Evolutionary conservation across 2,329 filamentous ascomycete species (phyloP).

Genomic region (Colletotrichum limetticola): DNA sequence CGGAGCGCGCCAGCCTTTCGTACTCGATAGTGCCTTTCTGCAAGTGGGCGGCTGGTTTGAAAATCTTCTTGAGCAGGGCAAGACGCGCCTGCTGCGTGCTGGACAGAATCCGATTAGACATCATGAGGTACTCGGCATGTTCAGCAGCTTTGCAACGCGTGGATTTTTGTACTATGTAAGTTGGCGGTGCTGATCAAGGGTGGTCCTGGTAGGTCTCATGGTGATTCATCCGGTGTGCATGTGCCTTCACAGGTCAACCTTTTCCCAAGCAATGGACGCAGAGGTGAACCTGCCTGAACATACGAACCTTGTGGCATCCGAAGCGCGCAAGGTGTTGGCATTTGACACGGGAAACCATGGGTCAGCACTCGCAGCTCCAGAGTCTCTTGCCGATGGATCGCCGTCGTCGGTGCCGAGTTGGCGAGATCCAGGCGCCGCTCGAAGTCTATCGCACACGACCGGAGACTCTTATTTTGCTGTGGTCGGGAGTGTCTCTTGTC

Average conservation of each 20-base stretch:
- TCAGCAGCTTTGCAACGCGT: neutral
- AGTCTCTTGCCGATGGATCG: neutral
- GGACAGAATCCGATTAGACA: neutral
- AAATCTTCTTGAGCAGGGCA: slow-evolving; percentile 21
- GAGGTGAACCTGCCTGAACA: neutral
- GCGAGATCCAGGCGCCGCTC: neutral
- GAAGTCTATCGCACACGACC: neutral
- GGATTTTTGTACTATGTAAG: neutral
- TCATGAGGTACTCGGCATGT: neutral
- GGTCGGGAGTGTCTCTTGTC: neutral
- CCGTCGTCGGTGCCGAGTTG: slow-evolving; percentile 9
- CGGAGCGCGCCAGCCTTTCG: slow-evolving; percentile 33
- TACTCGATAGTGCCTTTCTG: slow-evolving; percentile 35
- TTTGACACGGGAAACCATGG: neutral
- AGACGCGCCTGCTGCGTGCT: slow-evolving; percentile 11
- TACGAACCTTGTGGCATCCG: neutral
- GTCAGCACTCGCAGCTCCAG: neutral
- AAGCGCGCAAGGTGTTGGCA: neutral
- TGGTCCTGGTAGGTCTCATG: neutral
- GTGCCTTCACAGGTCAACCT: neutral
- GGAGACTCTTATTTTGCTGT: neutral
- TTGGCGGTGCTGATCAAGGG: neutral
- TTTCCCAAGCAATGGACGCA: neutral
- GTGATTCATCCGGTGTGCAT: neutral
- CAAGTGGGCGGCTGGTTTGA: slow-evolving; percentile 19